These are phyloP conservation scores for Datura wrightii DNA, from an alignment of 257 asterid genomes.

Conservation along the genomic window DNA sequence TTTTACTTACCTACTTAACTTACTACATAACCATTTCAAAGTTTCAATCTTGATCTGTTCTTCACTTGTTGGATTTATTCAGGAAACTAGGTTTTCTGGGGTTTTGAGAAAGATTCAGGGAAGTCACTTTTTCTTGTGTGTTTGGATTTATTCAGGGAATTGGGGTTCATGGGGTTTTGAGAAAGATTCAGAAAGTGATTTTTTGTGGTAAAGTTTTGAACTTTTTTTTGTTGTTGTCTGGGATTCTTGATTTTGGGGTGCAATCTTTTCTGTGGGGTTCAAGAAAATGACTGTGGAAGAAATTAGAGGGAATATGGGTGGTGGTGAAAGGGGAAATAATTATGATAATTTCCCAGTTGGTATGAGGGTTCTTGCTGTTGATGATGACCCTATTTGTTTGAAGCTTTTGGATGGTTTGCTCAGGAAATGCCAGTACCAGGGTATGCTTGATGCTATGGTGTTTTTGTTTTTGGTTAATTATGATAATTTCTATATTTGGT, in stretches of 20 bases:
- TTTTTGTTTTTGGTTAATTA: not conserved
- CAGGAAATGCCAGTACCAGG: conserved; percentile 77
- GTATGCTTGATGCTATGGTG: conserved; percentile 42
- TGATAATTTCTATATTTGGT: not conserved
- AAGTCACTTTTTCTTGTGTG: not conserved
- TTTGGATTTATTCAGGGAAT: conserved; percentile 30
- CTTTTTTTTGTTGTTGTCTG: conserved; percentile 24
- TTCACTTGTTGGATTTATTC: conserved; percentile 29
- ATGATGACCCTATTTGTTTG: conserved; percentile 80
- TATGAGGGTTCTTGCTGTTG: conserved; percentile 92
- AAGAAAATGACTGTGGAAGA: conserved; percentile 71
- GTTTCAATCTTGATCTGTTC: conserved; percentile 23
- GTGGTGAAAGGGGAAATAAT: conserved; percentile 38
- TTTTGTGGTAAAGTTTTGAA: conserved; percentile 35
- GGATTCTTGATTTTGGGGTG: conserved; percentile 34
- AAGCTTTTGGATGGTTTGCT: conserved; percentile 71
- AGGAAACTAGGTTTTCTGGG: conserved; percentile 40
- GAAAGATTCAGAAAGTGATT: conserved; percentile 34
- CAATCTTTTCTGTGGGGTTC: conserved; percentile 35
- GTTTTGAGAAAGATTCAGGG: conserved; percentile 22
- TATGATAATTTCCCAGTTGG: conserved; percentile 73
- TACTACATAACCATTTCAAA: conserved; percentile 36
- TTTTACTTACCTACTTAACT: conserved; percentile 30
- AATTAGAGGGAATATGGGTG: conserved; percentile 41
- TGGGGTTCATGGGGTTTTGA: conserved; percentile 37